phyloP scores from a whole-genome alignment of 495 filamentous ascomycete species.

The Lindgomyces ingoldianus region DNA sequence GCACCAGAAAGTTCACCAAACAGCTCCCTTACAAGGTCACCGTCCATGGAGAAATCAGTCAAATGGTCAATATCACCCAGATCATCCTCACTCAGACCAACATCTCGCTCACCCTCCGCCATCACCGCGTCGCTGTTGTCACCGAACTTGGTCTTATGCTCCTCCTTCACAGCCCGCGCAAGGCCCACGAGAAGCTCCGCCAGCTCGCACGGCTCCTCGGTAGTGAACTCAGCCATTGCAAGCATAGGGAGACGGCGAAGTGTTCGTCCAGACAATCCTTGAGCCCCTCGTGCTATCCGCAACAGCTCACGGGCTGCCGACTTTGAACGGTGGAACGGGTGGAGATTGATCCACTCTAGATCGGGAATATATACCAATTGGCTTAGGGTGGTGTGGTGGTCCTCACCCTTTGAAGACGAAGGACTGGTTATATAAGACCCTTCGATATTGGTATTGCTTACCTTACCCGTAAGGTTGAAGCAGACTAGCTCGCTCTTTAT shows the following conservation, averaged over 20 bases:
- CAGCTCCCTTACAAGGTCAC: background rate
- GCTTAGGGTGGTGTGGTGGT: background rate
- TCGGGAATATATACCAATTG: conserved; percentile 19
- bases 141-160: background rate
- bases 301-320: conserved; percentile 20
- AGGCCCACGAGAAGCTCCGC: conserved; percentile 39
- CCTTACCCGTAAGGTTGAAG: background rate
- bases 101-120: too few relatives aligned
- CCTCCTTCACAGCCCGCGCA: conserved; percentile 31
- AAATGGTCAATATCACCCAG: background rate
- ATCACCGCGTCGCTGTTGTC: background rate
- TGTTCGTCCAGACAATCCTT: conserved; percentile 43
- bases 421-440: background rate
- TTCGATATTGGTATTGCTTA: background rate
- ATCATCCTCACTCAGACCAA: background rate
- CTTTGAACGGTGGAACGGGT: conserved; percentile 21
- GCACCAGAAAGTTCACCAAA: background rate
- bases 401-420: background rate
- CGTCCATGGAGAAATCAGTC: background rate
- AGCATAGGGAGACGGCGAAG: conserved; percentile 44
- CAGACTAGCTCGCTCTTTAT: conserved; percentile 45
- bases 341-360: conserved; percentile 13
- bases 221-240: conserved; percentile 43
- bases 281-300: conserved; percentile 18
- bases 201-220: conserved; percentile 36